Percentiles rank a stretch among this genome's conserved stretches.
Evolutionary conservation across 352 stramenopile genomes (phyloP).

Genomic region (Phytophthora aleatoria): DNA sequence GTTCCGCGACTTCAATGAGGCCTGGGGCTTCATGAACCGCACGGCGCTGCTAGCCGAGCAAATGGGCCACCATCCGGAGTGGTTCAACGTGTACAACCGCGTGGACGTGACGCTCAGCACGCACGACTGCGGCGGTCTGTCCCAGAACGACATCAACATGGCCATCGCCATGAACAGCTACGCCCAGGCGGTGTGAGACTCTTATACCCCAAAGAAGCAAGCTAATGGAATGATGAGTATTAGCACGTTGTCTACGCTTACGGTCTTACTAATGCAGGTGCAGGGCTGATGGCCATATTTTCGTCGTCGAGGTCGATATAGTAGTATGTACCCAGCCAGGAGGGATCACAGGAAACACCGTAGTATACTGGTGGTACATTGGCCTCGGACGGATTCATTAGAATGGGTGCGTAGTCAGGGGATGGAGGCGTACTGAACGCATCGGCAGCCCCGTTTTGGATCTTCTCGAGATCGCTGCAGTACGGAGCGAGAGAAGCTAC

Average conservation of each 20-base stretch:
- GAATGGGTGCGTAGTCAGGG: slow-evolving; percentile 8
- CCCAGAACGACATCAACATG: slow-evolving; percentile 86
- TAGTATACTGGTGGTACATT: slow-evolving; percentile 6
- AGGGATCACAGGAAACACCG: neutral
- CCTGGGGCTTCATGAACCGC: slow-evolving; percentile 83
- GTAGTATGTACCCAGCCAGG: neutral
- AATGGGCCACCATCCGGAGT: slow-evolving; percentile 98
- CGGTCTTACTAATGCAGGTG: neutral
- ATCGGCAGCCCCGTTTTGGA: neutral
- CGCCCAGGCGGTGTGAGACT: slow-evolving; percentile 34
- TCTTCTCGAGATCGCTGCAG: slow-evolving; percentile 12
- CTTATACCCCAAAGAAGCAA: neutral
- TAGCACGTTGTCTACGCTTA: neutral
- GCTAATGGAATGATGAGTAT: neutral
- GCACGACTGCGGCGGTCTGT: slow-evolving; percentile 95
- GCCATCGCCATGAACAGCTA: slow-evolving; percentile 80
- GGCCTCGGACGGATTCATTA: slow-evolving; percentile 9
- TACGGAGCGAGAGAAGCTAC: slow-evolving; percentile 5
- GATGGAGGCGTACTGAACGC: neutral
- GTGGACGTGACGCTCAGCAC: slow-evolving; percentile 97
- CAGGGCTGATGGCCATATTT: slow-evolving; percentile 15
- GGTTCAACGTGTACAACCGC: slow-evolving; percentile 99
- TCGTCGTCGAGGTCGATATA: slow-evolving; percentile 8
- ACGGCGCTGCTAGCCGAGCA: slow-evolving; percentile 79
- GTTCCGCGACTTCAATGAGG: slow-evolving; percentile 86